Conservation (phyloP, 2,329 filamentous ascomycete species). For the Cercospora beticola region DNA sequence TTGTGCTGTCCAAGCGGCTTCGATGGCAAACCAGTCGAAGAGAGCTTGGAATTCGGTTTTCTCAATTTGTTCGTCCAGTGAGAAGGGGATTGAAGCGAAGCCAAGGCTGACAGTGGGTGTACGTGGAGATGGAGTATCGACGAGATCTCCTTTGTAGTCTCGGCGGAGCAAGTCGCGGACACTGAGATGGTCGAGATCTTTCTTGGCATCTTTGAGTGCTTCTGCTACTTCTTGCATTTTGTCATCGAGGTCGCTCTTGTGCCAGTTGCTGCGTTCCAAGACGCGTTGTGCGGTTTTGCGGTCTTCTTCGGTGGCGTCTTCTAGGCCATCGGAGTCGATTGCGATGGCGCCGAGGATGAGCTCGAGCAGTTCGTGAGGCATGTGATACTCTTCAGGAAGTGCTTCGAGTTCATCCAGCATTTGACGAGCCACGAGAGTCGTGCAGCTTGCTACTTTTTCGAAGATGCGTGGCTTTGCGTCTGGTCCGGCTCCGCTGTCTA, state of each 20-base stretch:
- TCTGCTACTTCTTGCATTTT: constrained; percentile 47
- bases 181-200: constrained; percentile 44
- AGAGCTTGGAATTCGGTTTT: constrained; percentile 50
- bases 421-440: constrained; percentile 48
- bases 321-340: constrained; percentile 48
- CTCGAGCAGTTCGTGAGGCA: constrained; percentile 52
- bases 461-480: constrained; percentile 48
- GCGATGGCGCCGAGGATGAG: constrained; percentile 50
- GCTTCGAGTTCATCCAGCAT: constrained; percentile 50
- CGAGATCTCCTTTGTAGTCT: constrained; percentile 51
- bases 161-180: constrained; percentile 48
- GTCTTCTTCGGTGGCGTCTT: constrained; percentile 43
- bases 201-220: constrained; percentile 44
- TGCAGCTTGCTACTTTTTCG: constrained; percentile 48
- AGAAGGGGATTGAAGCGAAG: constrained; percentile 49
- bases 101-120: constrained; percentile 50
- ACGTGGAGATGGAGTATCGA: constrained; percentile 48
- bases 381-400: constrained; percentile 48
- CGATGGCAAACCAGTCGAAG: constrained; percentile 52
- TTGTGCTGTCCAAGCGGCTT: constrained; percentile 51
- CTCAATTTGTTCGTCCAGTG: constrained; percentile 47
- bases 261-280: constrained; percentile 47
- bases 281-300: constrained; percentile 42
- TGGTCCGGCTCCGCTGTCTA: constrained; percentile 44
- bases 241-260: constrained; percentile 40